Percentiles rank a stretch among this genome's conserved stretches.
Conservation (phyloP, 208 protist genomes). For the Leishmania arabica region DNA sequence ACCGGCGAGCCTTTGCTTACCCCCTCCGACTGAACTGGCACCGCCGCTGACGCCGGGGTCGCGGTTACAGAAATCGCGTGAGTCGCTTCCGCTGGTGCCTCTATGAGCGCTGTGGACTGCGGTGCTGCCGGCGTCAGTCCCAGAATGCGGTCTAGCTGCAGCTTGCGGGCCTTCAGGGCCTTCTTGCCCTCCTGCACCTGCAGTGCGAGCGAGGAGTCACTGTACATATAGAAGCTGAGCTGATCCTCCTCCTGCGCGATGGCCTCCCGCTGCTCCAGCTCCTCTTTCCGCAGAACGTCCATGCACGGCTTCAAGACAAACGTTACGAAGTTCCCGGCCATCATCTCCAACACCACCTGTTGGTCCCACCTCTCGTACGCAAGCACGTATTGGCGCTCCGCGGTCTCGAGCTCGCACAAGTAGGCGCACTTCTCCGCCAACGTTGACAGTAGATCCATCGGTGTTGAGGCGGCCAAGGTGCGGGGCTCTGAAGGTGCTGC, state of each 20-base stretch:
- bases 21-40: neutral
- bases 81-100: neutral
- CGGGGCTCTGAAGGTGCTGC: constrained; percentile 12
- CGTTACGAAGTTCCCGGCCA: constrained; percentile 75
- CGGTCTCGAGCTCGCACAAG: constrained; percentile 47
- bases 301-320: constrained; percentile 76
- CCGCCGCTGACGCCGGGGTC: neutral
- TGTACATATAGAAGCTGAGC: constrained; percentile 48
- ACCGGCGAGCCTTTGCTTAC: neutral
- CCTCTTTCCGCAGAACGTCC: constrained; percentile 53
- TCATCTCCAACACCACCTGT: constrained; percentile 69
- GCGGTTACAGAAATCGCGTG: neutral
- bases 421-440: constrained; percentile 26
- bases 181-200: constrained; percentile 31
- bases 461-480: constrained; percentile 7
- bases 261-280: constrained; percentile 35
- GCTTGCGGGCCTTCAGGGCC: constrained; percentile 44
- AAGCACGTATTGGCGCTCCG: constrained; percentile 45
- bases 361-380: constrained; percentile 67
- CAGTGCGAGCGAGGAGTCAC: constrained; percentile 43
- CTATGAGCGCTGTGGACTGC: neutral
- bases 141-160: constrained; percentile 43
- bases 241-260: constrained; percentile 62
- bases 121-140: neutral
- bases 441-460: constrained; percentile 20